Conservation (phyloP, 2,329 filamentous ascomycete species). For the Phoma sp. region DNA sequence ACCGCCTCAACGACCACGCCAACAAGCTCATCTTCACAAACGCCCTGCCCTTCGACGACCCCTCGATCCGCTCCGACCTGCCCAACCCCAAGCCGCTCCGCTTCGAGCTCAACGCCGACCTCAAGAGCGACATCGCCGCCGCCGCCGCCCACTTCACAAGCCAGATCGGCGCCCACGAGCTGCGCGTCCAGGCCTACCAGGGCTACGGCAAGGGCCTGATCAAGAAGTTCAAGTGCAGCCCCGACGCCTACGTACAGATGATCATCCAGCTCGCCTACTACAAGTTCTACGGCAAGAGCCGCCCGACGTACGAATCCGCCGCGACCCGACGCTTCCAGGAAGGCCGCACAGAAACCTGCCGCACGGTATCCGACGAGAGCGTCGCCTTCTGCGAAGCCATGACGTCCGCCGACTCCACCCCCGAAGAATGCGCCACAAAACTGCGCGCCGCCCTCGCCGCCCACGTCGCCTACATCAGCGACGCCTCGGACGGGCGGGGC, state of each 20-base stretch:
- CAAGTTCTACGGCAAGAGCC: slow-evolving; percentile 99
- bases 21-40: slow-evolving; percentile 92
- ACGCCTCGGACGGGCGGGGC: slow-evolving; percentile 89
- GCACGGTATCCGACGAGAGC: slow-evolving; percentile 87
- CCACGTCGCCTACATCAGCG: slow-evolving; percentile 89
- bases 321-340: slow-evolving; percentile 94
- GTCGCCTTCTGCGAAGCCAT: slow-evolving; percentile 90
- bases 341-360: slow-evolving; percentile 95
- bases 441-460: slow-evolving; percentile 82
- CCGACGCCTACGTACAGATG: slow-evolving; percentile 98
- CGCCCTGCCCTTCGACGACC: slow-evolving; percentile 87
- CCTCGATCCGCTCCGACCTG: slow-evolving; percentile 78
- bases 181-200: slow-evolving; percentile 93
- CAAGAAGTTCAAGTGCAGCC: slow-evolving; percentile 99
- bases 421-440: slow-evolving; percentile 71
- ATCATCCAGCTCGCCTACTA: slow-evolving; percentile 96
- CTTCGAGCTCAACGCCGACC: slow-evolving; percentile 77
- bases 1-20: slow-evolving; percentile 93
- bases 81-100: slow-evolving; percentile 78
- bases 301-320: slow-evolving; percentile 96
- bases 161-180: slow-evolving; percentile 86
- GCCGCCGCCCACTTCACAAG: slow-evolving; percentile 80
- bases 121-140: slow-evolving; percentile 77
- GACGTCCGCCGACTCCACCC: slow-evolving; percentile 68
- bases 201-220: slow-evolving; percentile 97